phyloP scores from a whole-genome alignment of 2,329 filamentous ascomycete species.

The Penicillium sp. region DNA sequence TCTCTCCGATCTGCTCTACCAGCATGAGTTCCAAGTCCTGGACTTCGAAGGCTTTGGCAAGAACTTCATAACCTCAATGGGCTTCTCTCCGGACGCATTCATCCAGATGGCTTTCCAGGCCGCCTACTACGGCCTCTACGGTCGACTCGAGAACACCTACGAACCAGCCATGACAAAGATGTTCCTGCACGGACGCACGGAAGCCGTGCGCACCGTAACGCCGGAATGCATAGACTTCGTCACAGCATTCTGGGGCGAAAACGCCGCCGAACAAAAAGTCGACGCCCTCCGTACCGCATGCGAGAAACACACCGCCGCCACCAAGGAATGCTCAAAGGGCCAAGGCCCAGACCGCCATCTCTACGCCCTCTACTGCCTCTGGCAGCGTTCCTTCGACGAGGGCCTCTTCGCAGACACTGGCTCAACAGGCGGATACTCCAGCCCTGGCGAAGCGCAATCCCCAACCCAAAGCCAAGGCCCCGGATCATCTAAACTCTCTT shows the following conservation, averaged over 20 bases:
- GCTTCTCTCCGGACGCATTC: slow-evolving; percentile 94
- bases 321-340: slow-evolving; percentile 81
- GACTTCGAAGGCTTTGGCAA: slow-evolving; percentile 90
- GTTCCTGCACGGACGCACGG: slow-evolving; percentile 88
- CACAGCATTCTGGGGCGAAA: slow-evolving; percentile 91
- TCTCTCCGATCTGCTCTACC: slow-evolving; percentile 88
- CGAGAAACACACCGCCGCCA: slow-evolving; percentile 74
- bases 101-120: slow-evolving; percentile 99
- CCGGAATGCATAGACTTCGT: slow-evolving; percentile 84
- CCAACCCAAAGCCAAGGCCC: slow-evolving; percentile 5
- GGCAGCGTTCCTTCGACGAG: slow-evolving; percentile 84
- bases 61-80: slow-evolving; percentile 96
- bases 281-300: slow-evolving; percentile 81
- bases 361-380: slow-evolving; percentile 90
- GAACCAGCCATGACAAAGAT: slow-evolving; percentile 98
- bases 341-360: slow-evolving; percentile 90
- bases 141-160: slow-evolving; percentile 89
- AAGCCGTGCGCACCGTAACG: slow-evolving; percentile 85
- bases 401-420: slow-evolving; percentile 52
- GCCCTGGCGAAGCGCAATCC: slow-evolving; percentile 44
- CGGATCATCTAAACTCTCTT: slow-evolving; percentile 27
- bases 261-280: slow-evolving; percentile 76
- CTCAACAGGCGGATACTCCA: slow-evolving; percentile 65
- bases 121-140: slow-evolving; percentile 95
- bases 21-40: slow-evolving; percentile 91